Evolutionary conservation across 2,329 filamentous ascomycete species (phyloP).

Genomic region (Xylaria multiplex): DNA sequence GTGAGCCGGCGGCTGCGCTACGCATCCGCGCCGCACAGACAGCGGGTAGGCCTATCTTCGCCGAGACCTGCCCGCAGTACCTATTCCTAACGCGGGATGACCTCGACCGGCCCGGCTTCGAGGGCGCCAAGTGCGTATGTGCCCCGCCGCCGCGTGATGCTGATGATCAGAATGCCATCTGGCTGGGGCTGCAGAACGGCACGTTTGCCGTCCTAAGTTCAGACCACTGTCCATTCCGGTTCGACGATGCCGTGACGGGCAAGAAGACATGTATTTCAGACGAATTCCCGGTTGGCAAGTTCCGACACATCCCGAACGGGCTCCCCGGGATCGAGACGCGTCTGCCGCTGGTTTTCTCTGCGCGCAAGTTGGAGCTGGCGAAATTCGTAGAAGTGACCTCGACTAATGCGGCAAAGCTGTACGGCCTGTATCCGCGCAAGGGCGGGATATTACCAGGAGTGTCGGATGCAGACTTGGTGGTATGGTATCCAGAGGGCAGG

Average conservation of each 20-base stretch:
- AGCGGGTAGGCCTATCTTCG: constrained; percentile 60
- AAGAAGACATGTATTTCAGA: constrained; percentile 61
- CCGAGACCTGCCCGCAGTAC: constrained; percentile 67
- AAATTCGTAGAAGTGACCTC: constrained; percentile 65
- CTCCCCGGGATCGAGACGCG: constrained; percentile 67
- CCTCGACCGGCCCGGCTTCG: constrained; percentile 61
- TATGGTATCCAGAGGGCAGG: constrained; percentile 64
- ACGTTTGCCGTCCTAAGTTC: constrained; percentile 61
- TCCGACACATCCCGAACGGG: constrained; percentile 68
- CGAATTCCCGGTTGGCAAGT: constrained; percentile 57
- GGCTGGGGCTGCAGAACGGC: constrained; percentile 60
- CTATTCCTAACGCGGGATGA: constrained; percentile 63
- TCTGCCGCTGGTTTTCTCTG: constrained; percentile 58
- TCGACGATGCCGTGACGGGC: constrained; percentile 55
- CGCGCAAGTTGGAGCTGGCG: constrained; percentile 54
- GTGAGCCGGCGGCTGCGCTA: constrained; percentile 56
- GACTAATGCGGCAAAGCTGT: constrained; percentile 67
- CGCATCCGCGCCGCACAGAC: constrained; percentile 61
- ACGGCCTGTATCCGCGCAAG: constrained; percentile 63
- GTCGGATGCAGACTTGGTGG: constrained; percentile 65
- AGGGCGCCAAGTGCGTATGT: constrained; percentile 66
- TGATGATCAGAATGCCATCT: constrained; percentile 61
- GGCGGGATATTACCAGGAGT: constrained; percentile 61
- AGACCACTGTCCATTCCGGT: constrained; percentile 61
- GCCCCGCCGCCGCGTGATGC: constrained; percentile 61